Conservation (phyloP, 2,329 filamentous ascomycete species). For the Didymella segeticola region DNA sequence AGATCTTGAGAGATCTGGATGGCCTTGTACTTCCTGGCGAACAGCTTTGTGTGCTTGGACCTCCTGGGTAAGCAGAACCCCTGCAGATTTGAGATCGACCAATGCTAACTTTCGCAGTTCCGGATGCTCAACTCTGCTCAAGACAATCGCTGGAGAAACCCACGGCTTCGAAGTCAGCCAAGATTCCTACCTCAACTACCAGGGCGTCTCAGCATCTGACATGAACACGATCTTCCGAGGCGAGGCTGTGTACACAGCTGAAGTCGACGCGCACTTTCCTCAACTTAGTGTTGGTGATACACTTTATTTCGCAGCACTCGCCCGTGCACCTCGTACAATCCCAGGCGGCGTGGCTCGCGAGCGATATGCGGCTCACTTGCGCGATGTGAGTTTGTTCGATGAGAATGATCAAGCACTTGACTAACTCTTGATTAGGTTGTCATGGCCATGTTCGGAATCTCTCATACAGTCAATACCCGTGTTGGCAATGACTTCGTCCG, state of each 20-base stretch:
- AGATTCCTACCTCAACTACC: conserved; percentile 79
- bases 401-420: too few relatives aligned
- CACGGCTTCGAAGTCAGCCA: conserved; percentile 78
- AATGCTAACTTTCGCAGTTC: too few relatives aligned
- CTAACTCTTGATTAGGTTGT: too few relatives aligned
- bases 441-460: conserved; percentile 71
- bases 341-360: conserved; percentile 64
- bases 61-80: too few relatives aligned
- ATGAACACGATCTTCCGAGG: conserved; percentile 82
- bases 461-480: conserved; percentile 73
- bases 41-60: conserved; percentile 77
- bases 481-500: conserved; percentile 79
- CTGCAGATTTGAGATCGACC: too few relatives aligned
- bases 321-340: conserved; percentile 68
- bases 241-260: conserved; percentile 86
- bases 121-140: conserved; percentile 84
- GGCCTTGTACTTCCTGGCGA: conserved; percentile 73
- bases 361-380: conserved; percentile 67
- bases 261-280: conserved; percentile 83
- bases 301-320: conserved; percentile 76
- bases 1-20: conserved; percentile 73
- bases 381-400: too few relatives aligned
- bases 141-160: conserved; percentile 82
- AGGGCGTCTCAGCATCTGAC: conserved; percentile 57
- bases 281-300: conserved; percentile 80